Evolutionary conservation across 108 stramenopile species (phyloP), one percentile per base, ranked within the genome.

Genomic region (Skeletonema marinoi): DNA sequence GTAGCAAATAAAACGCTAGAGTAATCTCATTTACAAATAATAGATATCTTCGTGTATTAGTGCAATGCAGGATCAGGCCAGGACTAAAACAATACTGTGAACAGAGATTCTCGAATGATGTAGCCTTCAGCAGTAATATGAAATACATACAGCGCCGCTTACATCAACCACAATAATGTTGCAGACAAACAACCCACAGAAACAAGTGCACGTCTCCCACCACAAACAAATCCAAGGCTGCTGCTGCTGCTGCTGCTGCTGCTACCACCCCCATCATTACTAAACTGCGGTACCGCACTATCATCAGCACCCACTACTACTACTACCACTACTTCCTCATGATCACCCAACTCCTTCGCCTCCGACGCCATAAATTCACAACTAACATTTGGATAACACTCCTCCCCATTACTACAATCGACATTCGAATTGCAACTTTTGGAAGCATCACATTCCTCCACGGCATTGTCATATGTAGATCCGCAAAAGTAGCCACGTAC

Each of bases 401-500:
- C 21, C 10, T 19, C 65, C 5, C 6, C 29, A 2, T 66, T 17
- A 10, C 25, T 3, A 41, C 65, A 66, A 66, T 66, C 65, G 1
- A 12, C 41, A 30, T 38, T 21, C 4, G 65, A 21, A 41, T 66
- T 38, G 10, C 65, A 66, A 17, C 5, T n/a, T 19, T 21, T 66
- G 6, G 39, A 42, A 2, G 65, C 39, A 39, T 25, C 21, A 41
- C 65, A 66, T 25, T 21, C 17, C 13, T 38, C 36, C 8, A 66
- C 16, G 39, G 65, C 65, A 42, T 66, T 19, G 42, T 12, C 25
- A 29, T 66, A 42, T 0, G 21, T 25, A 4, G 41, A 2, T 25
- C 65, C 65, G 29, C 65, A 66, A 33, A 66, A 66, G 39, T 38
- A 44, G 1, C 65, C 65, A 13, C 65, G 65, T 19, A 39, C 7